Evolutionary conservation across 1,139 yeast species (phyloP), one percentile per base, ranked within the genome.

Genomic region (Pneumocystis jirovecii): DNA sequence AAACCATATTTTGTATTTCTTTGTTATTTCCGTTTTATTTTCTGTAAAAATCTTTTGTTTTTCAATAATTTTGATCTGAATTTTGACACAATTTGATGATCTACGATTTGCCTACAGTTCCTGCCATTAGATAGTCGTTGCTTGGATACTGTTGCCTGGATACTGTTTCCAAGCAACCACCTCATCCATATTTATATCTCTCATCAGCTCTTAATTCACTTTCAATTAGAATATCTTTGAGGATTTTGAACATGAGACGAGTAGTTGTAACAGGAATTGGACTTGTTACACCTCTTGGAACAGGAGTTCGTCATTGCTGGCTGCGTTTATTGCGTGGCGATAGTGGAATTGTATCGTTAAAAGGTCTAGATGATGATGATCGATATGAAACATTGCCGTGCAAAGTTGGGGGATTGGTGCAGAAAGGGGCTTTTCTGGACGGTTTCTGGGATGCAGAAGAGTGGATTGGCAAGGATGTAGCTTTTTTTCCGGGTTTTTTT

Each of bases 261-360:
- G 96, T 91, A 0, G 97, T 93, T 0, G 85, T 93, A 0, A 93
- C 98, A 0, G 98, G 98, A 0, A 74, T 91, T 19, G 98, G 97
- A 0, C 76, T 87, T 59, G 83, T 91, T 1, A 83, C 95, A 0
- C 98, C 98, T 0, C 76, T 93, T 5, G 98, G 97, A 0, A 84
- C 85, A 1, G 93, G 91, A 0, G 73, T 71, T 42, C 67, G 70
- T 50, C 69, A 69, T 34, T 74, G 75, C 3, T 79, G 80, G 81
- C 62, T 64, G 17, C 69, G 71, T n/a, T 72, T 78, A 29, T 62
- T 78, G 1, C 70, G 72, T 71, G 66, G 75, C 70, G n/a, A 72
- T 63, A 66, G 76, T 66, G 74, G 76, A 66, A 66, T 79, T 79
- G 70, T 71, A 6, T 72, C 73, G 15, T 67, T 72, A 7, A 40